These are phyloP conservation scores for Russula sp. DNA, from an alignment of 768 basidiomycete genomes.

Conservation along the genomic window DNA sequence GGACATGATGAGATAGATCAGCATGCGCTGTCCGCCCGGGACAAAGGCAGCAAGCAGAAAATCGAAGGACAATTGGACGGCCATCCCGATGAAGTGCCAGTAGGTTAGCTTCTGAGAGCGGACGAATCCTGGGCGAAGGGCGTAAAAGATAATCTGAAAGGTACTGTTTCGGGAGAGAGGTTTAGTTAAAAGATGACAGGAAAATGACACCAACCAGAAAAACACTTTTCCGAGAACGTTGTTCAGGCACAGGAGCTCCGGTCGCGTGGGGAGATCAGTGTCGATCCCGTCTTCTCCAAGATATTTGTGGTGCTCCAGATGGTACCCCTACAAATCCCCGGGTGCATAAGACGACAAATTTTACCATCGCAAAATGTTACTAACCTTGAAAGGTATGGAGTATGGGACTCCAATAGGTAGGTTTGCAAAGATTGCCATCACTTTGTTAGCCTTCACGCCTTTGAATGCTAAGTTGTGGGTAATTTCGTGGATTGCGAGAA, in stretches of 20 bases:
- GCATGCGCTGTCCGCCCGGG: slow-evolving; percentile 37
- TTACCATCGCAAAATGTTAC: slow-evolving; percentile 13
- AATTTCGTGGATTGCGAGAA: slow-evolving; percentile 97
- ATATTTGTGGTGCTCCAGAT: slow-evolving; percentile 95
- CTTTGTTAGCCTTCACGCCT: slow-evolving; percentile 74
- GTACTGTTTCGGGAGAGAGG: slow-evolving; percentile 46
- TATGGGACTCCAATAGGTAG: slow-evolving; percentile 93
- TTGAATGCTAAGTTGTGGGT: slow-evolving; percentile 96
- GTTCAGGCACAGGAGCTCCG: slow-evolving; percentile 83
- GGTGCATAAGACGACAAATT: neutral
- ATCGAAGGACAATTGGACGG: slow-evolving; percentile 66
- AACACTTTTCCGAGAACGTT: slow-evolving; percentile 98
- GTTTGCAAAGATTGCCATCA: slow-evolving; percentile 87
- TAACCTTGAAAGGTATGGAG: slow-evolving; percentile 89
- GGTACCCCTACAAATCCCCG: slow-evolving; percentile 56
- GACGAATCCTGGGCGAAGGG: slow-evolving; percentile 90
- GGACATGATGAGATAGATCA: slow-evolving; percentile 80
- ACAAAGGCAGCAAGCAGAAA: slow-evolving; percentile 50
- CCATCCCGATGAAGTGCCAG: slow-evolving; percentile 83
- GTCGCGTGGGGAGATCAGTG: slow-evolving; percentile 83
- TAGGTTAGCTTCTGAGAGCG: slow-evolving; percentile 71
- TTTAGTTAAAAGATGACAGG: neutral
- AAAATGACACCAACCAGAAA: slow-evolving; percentile 59
- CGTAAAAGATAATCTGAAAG: slow-evolving; percentile 98
- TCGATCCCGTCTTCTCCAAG: slow-evolving; percentile 95